Conservation (phyloP, 2,329 filamentous ascomycete species). For the Paecilomyces niveus region DNA sequence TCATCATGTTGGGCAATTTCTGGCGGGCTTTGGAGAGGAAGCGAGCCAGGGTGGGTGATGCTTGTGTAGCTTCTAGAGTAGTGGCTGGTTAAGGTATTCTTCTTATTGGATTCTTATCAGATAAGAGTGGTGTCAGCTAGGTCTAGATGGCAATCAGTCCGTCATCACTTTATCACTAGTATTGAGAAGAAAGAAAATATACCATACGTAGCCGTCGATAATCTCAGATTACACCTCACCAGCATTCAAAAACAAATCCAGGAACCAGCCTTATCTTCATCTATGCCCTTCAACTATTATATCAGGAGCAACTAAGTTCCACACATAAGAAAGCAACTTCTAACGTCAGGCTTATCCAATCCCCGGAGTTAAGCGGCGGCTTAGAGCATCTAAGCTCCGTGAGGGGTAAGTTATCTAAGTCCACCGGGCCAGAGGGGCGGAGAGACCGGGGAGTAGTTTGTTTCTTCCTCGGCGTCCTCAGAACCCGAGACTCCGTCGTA, state of each 20-base stretch:
- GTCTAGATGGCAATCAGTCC: background rate
- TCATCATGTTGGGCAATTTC: constrained; percentile 28
- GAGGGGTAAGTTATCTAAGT: background rate
- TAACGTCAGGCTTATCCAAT: background rate
- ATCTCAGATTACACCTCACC: background rate
- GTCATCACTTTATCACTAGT: background rate
- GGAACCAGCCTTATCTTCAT: background rate
- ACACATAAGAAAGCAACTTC: too few relatives aligned
- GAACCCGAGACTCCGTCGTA: background rate
- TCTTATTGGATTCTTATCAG: background rate
- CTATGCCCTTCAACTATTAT: background rate
- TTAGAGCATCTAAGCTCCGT: background rate
- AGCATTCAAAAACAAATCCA: too few relatives aligned
- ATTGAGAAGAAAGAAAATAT: background rate
- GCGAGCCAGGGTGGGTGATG: background rate
- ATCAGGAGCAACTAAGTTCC: too few relatives aligned
- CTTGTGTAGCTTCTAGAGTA: background rate
- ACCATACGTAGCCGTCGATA: background rate
- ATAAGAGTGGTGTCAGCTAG: background rate
- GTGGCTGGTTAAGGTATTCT: background rate
- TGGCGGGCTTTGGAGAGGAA: background rate
- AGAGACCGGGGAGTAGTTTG: background rate
- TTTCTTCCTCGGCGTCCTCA: background rate
- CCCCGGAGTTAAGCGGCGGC: background rate
- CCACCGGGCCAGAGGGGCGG: too few relatives aligned